Evolutionary conservation across 2,329 filamentous ascomycete genomes (phyloP).

Genomic region (Xylariaceae sp.): DNA sequence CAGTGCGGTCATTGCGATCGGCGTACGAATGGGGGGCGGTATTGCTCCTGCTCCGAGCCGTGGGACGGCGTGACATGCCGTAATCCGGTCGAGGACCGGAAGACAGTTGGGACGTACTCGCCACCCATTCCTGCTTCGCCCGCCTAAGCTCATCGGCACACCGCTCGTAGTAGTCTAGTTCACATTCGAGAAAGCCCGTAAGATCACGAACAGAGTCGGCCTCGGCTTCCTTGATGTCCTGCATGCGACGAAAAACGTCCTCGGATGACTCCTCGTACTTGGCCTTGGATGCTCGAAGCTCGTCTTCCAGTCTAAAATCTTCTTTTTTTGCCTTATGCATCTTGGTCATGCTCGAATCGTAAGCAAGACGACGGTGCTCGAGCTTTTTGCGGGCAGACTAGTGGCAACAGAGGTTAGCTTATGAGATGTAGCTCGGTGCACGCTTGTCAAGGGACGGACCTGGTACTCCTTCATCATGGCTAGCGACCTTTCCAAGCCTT

Average conservation of each 20-base stretch:
- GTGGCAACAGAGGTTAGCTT: slow-evolving; percentile 16
- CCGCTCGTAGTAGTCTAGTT: slow-evolving; percentile 88
- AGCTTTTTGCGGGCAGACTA: slow-evolving; percentile 86
- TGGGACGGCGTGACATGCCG: slow-evolving; percentile 25
- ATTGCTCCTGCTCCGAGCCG: slow-evolving; percentile 49
- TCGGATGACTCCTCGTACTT: slow-evolving; percentile 97
- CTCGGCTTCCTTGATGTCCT: slow-evolving; percentile 94
- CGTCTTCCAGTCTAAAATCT: slow-evolving; percentile 90
- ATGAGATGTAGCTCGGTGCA: background rate
- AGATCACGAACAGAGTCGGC: slow-evolving; percentile 80
- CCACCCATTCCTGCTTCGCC: slow-evolving; percentile 51
- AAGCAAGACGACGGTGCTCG: slow-evolving; percentile 83
- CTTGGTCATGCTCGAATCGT: slow-evolving; percentile 86
- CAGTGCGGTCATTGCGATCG: slow-evolving; percentile 43
- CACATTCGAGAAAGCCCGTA: slow-evolving; percentile 79
- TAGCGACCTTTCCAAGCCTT: slow-evolving; percentile 85
- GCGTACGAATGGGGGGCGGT: slow-evolving; percentile 50
- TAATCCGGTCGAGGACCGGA: slow-evolving; percentile 31
- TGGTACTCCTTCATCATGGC: slow-evolving; percentile 98
- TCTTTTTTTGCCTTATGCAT: slow-evolving; percentile 93
- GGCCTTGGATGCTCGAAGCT: slow-evolving; percentile 84
- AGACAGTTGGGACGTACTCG: slow-evolving; percentile 20
- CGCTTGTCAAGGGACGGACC: slow-evolving; percentile 51
- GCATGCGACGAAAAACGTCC: slow-evolving; percentile 89
- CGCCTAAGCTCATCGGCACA: slow-evolving; percentile 79